Evolutionary conservation across 805 yeast species (phyloP).

Genomic region (Kregervanrija fluxuum): DNA sequence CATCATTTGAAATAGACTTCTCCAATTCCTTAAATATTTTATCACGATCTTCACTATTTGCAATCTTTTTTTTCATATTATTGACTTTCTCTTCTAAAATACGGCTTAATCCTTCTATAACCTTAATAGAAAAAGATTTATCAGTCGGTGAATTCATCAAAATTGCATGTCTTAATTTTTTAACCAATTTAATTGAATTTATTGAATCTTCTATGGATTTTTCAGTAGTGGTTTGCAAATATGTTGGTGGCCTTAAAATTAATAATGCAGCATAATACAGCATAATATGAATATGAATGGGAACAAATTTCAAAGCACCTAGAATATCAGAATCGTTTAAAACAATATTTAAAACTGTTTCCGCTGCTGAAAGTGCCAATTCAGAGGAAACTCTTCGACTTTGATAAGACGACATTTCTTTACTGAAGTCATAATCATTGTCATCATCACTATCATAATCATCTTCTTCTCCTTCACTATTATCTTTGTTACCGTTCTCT

Average conservation of each 20-base stretch:
- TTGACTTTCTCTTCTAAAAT: slow-evolving; percentile 23
- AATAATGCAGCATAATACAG: slow-evolving; percentile 58
- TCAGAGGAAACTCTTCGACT: slow-evolving; percentile 28
- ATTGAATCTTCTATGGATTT: slow-evolving; percentile 25
- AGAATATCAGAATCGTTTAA: slow-evolving; percentile 52
- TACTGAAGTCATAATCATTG: slow-evolving; percentile 5
- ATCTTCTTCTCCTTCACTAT: slow-evolving; percentile 18
- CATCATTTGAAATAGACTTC: slow-evolving; percentile 15
- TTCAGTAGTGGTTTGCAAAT: slow-evolving; percentile 17
- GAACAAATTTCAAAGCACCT: slow-evolving; percentile 52
- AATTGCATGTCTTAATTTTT: slow-evolving; percentile 36
- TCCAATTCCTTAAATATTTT: slow-evolving; percentile 12
- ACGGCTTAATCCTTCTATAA: slow-evolving; percentile 27
- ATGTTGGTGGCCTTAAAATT: slow-evolving; percentile 41
- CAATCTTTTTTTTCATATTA: slow-evolving; percentile 16
- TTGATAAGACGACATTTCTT: slow-evolving; percentile 20
- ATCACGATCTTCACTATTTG: slow-evolving; percentile 3
- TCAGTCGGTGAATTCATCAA: slow-evolving; percentile 45
- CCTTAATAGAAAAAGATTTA: slow-evolving; percentile 38
- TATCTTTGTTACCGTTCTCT: slow-evolving; percentile 27
- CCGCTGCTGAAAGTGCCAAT: slow-evolving; percentile 57
- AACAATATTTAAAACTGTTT: slow-evolving; percentile 51
- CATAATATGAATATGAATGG: slow-evolving; percentile 70
- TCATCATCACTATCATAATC: slow-evolving; percentile 15
- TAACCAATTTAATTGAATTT: slow-evolving; percentile 35